Base-by-base conservation (phyloP, 805 yeast genomes). In the Saturnispora bothae region DNA sequence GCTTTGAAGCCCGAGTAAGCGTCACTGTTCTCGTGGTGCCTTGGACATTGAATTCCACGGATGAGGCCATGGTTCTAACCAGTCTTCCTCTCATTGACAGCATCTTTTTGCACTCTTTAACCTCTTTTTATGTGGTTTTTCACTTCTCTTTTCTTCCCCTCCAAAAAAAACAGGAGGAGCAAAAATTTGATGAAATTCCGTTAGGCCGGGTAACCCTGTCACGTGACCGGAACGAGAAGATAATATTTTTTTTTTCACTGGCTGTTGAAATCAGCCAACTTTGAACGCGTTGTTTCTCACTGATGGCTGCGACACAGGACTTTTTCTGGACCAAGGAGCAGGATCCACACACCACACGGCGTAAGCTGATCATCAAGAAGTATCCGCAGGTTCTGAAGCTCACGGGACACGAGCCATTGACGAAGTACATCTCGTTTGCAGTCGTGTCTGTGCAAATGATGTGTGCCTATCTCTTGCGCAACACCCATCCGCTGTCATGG, bases 331-430 rank as follows among this genome's bases (percentile, higher is more conserved):
- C 95, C 1, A 70, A 73, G 38, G 80, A 73, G 39, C 70, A 70
- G 34, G 96, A 86, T 54, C 94, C 95, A 3, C 96, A 86, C 53
- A 71, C 78, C 3, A 50, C 69, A 3, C 65, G 96, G 44, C 67
- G 96, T 43, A 80, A 78, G 60, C 68, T 66, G 41, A 86, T 86
- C 40, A 61, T 86, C 50, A 71, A 73, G 47, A 75, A 74, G 37
- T 73, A 86, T 51, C 96, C 96, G 1, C 76, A 84, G 44, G 82
- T 86, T 17, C 66, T 79, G 17, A 80, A 80, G 54, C 67, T 86
- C 18, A 78, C 83, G 35, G 96, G 96, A 4, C 83, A 75, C 43
- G 96, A 86, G 56, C 94, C 95, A 1, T 57, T 68, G 37, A 86
- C 96, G 3, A 86, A 85, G 53, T 86, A 79, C 64, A 72, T 82